These are phyloP conservation scores for Tricholoma bakamatsutake DNA, from an alignment of 768 basidiomycete species.

Conservation along the genomic window DNA sequence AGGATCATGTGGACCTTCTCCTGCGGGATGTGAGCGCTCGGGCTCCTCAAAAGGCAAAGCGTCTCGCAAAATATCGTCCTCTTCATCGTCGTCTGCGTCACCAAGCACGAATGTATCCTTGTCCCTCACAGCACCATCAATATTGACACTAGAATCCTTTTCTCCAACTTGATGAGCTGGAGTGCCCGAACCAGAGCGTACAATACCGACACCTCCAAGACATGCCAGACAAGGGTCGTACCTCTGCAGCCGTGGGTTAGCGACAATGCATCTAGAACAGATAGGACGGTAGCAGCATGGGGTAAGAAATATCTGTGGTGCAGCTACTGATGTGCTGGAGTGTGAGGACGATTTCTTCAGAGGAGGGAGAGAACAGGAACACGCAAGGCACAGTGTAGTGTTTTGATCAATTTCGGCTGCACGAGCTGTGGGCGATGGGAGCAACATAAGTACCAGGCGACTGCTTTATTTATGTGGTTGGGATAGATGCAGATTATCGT, in stretches of 20 bases:
- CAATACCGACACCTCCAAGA: constrained; percentile 48
- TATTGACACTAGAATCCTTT: constrained; percentile 23
- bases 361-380: constrained; percentile 53
- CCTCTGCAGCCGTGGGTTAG: constrained; percentile 57
- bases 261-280: constrained; percentile 49
- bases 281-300: constrained; percentile 62
- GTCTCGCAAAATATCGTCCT: constrained; percentile 17
- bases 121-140: constrained; percentile 53
- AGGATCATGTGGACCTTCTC: constrained; percentile 1
- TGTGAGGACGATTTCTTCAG: constrained; percentile 12
- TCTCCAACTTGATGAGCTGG: constrained; percentile 1
- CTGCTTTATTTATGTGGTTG: neutral
- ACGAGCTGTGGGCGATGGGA: neutral
- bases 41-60: no score
- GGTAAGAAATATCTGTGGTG: constrained; percentile 39
- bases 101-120: constrained; percentile 62
- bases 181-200: constrained; percentile 13
- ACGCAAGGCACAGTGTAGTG: constrained; percentile 50
- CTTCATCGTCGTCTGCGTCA: constrained; percentile 51
- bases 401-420: constrained; percentile 12
- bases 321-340: constrained; percentile 3
- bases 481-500: neutral
- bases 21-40: neutral
- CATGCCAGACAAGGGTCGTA: constrained; percentile 74
- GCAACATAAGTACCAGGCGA: neutral